These are phyloP conservation scores for Urostyla sp. DNA, from an alignment of 73 alveolate genomes.

Conservation along the genomic window DNA sequence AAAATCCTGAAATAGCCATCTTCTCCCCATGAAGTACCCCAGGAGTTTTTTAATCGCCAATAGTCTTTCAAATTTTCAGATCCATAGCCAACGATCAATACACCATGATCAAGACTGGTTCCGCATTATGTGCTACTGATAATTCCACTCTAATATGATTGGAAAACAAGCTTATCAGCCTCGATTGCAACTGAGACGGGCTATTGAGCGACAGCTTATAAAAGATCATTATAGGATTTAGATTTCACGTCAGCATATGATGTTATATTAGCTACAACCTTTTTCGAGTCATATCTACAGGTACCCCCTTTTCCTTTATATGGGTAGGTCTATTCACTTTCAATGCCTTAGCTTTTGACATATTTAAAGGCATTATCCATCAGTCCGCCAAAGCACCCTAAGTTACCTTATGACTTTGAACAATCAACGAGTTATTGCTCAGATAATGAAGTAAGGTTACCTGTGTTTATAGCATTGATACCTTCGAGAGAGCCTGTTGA, in stretches of 20 bases:
- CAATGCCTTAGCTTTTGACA: slow-evolving; percentile 8
- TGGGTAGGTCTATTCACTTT: slow-evolving; percentile 61
- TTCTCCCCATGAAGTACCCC: slow-evolving; percentile 78
- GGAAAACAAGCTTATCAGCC: slow-evolving; percentile 84
- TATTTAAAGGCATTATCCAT: slow-evolving; percentile 52
- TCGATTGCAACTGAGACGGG: slow-evolving; percentile 89
- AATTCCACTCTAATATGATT: slow-evolving; percentile 74
- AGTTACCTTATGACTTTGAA: slow-evolving; percentile 51
- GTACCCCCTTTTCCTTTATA: slow-evolving; percentile 62
- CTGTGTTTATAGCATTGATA: slow-evolving; percentile 68
- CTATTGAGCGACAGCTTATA: slow-evolving; percentile 74
- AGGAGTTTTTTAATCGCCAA: slow-evolving; percentile 80
- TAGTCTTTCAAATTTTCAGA: slow-evolving; percentile 61
- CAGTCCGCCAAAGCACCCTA: slow-evolving; percentile 74
- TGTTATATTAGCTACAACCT: slow-evolving; percentile 14
- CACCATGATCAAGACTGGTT: slow-evolving; percentile 88
- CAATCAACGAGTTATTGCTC: slow-evolving; percentile 95
- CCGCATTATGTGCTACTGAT: slow-evolving; percentile 72
- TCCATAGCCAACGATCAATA: slow-evolving; percentile 91
- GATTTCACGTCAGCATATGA: not conserved
- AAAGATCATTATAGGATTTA: slow-evolving; percentile 54
- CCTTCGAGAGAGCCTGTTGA: slow-evolving; percentile 95
- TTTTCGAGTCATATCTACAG: slow-evolving; percentile 19
- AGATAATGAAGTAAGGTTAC: slow-evolving; percentile 71
- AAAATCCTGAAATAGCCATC: slow-evolving; percentile 67